Evolutionary conservation across 2,329 filamentous ascomycete species (phyloP), one percentile per base, ranked within the genome.

Genomic region (Ceratocystis lukuohia): DNA sequence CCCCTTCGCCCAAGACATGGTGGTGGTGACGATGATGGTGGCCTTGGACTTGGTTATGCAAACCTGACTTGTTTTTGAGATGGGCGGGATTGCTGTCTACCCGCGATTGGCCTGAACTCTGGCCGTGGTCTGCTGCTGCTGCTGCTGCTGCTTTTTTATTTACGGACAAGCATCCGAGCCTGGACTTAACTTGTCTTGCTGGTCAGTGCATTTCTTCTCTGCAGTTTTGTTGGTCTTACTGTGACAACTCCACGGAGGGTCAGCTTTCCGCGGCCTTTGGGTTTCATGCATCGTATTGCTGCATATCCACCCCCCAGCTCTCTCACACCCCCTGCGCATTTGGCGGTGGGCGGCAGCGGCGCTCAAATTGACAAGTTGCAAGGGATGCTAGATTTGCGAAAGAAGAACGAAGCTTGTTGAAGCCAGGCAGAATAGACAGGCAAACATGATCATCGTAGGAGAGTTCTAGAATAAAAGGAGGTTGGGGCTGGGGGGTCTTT

Each of bases 171-270:
- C 48, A 25, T 25, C 48, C n/a, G 22, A 28, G 48, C 48, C n/a
- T 20, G n/a, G 48, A 25, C 50, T 25, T 22, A 22, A 22, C 22
- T 22, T 30, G 22, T 56, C 50, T 28, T 56, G 22, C 12, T 28
- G 25, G 50, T 30, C 50, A 25, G 25, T 56, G 50, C 50, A 30
- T 56, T 56, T 56, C 5, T 56, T 22, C 12, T 56, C 3, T 56
- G 20, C 20, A 22, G 50, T 22, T 28, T 25, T 56, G 15, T 6
- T 25, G 33, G 10, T 56, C 50, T 28, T 48, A 20, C n/a, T 20
- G n/a, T 20, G n/a, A 17, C n/a, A 20, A 20, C 20, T n/a, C 46
- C 62, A 53, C 65, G 5, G 67, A 69, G 28, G 57, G 56, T 12
- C 62, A 59, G 22, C 50, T 56, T 56, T 17, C 50, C 50, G 50